Percentiles rank a stretch among this genome's conserved stretches.
These are phyloP conservation scores for Chrysopogon serrulatus DNA, from an alignment of 176 grass and related monocot genomes.

Conservation along the genomic window DNA sequence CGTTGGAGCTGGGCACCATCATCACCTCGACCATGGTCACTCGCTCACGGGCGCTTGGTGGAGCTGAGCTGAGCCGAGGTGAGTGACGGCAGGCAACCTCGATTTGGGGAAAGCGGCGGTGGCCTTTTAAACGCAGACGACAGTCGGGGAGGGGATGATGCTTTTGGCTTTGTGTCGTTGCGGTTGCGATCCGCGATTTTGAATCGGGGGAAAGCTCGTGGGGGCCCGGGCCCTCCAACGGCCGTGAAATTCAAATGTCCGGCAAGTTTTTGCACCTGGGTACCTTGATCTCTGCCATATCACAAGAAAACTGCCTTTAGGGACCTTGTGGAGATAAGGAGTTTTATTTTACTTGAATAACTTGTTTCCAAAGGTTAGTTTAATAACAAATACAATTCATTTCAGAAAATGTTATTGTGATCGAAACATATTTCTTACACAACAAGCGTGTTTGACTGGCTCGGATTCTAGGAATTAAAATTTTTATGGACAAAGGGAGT, in stretches of 20 bases:
- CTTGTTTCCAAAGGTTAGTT: background rate
- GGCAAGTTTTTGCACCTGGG: background rate
- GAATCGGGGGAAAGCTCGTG: conserved; percentile 16
- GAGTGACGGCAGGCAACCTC: background rate
- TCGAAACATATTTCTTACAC: background rate
- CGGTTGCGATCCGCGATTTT: conserved; percentile 8
- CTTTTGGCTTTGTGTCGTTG: conserved; percentile 9
- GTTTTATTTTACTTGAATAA: background rate
- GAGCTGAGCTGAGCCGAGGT: background rate
- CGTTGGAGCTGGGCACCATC: conserved; percentile 24
- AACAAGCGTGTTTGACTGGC: background rate
- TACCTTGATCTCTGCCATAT: background rate
- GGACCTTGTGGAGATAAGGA: background rate
- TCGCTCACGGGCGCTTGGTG: background rate
- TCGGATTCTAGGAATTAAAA: too few species aligned
- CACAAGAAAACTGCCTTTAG: background rate
- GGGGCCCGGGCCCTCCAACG: conserved; percentile 25
- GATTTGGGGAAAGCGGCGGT: conserved; percentile 1
- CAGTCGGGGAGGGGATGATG: too few species aligned
- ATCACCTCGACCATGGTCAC: conserved; percentile 40
- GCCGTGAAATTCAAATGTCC: conserved; percentile 29
- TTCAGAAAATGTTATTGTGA: background rate
- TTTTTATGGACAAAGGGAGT: too few species aligned
- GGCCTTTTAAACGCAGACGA: conserved; percentile 4
- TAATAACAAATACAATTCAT: background rate